Conservation (phyloP, 2,329 filamentous ascomycete genomes). For the Tolypocladium tropicale region DNA sequence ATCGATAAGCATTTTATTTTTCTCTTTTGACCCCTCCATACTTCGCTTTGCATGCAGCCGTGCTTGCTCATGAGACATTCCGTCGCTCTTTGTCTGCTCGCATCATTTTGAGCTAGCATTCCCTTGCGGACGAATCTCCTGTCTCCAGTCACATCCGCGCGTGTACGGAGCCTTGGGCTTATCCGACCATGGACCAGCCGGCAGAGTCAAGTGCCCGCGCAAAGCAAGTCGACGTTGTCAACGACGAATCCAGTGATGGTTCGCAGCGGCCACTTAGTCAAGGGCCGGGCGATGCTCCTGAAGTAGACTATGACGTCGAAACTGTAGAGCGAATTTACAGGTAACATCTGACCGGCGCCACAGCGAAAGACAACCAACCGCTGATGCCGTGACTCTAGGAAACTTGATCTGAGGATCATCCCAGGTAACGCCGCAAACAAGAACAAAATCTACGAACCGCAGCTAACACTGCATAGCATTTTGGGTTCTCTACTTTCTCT, state of each 20-base stretch:
- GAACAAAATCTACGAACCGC: too few species aligned
- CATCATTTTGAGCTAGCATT: background rate
- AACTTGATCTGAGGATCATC: conserved; percentile 50
- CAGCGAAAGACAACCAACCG: background rate
- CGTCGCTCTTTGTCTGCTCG: background rate
- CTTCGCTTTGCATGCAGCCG: background rate
- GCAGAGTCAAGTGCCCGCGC: background rate
- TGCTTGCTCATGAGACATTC: background rate
- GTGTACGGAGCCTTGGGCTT: background rate
- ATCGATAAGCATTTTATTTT: background rate
- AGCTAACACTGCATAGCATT: conserved; percentile 50
- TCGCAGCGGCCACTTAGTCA: background rate
- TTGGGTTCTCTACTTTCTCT: conserved; percentile 85
- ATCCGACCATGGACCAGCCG: background rate
- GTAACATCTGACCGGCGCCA: conserved; percentile 9
- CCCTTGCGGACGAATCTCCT: too few species aligned
- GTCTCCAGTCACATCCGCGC: background rate
- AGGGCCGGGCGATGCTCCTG: background rate
- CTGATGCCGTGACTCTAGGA: conserved; percentile 18
- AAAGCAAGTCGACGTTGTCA: background rate
- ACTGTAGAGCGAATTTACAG: conserved; percentile 45
- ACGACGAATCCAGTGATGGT: background rate
- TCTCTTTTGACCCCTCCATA: background rate
- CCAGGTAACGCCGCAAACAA: conserved; percentile 30
- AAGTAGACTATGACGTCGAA: conserved; percentile 34